These are phyloP conservation scores for Apiospora rasikravindrae DNA, from an alignment of 2,329 filamentous ascomycete genomes.

Conservation along the genomic window DNA sequence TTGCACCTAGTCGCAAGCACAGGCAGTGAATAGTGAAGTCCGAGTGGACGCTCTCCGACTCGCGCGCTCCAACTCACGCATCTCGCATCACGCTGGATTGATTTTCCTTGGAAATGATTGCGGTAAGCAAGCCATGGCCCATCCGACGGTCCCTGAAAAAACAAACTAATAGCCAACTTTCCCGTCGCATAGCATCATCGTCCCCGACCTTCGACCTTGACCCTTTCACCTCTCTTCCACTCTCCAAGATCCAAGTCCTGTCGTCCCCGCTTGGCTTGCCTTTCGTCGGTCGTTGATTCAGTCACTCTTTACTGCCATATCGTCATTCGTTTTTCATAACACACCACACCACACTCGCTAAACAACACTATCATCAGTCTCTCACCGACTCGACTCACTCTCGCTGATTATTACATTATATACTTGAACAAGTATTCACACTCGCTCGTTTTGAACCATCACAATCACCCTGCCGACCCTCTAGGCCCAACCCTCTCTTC, in stretches of 20 bases:
- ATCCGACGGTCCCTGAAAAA: background rate
- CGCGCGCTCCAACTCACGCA: background rate
- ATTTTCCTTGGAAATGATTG: constrained; percentile 9
- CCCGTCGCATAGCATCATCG: constrained; percentile 14
- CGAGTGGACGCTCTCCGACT: no score
- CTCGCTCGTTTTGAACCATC: background rate
- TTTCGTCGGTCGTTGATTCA: background rate
- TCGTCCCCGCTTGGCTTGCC: constrained; percentile 1
- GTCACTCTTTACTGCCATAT: background rate
- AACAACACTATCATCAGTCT: background rate
- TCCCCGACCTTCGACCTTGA: background rate
- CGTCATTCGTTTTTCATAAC: constrained; percentile 1
- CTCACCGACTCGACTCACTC: background rate
- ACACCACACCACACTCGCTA: background rate
- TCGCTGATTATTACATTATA: background rate
- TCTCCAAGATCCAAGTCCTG: background rate
- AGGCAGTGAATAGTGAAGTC: no score
- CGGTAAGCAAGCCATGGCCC: background rate
- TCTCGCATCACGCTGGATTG: background rate
- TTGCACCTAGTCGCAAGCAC: no score
- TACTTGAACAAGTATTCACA: background rate
- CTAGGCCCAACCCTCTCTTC: background rate
- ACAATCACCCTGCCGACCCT: background rate
- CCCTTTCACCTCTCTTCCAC: background rate
- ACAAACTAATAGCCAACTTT: constrained; percentile 17